A percentile compares a stretch with the other conserved stretches of the same genome.
Evolutionary conservation across 2,329 filamentous ascomycete species (phyloP).

Genomic region (Trichoderma atroviride): DNA sequence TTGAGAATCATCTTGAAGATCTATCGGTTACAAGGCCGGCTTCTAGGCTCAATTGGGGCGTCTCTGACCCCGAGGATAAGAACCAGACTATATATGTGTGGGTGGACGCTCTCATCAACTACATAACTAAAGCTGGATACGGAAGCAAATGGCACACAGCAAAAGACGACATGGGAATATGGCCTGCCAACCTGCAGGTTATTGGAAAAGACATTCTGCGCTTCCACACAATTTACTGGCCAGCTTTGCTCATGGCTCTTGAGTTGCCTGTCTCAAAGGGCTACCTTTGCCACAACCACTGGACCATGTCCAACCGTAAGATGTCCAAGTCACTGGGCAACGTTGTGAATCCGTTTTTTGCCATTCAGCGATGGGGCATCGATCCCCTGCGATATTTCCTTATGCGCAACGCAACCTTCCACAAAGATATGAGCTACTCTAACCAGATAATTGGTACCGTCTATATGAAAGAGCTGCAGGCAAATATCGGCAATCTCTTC

Average conservation of each 20-base stretch:
- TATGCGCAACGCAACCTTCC: constrained; percentile 75
- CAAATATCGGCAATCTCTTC: constrained; percentile 78
- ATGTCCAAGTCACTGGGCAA: constrained; percentile 98
- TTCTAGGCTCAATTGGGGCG: constrained; percentile 81
- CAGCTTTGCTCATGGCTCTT: constrained; percentile 88
- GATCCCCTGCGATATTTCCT: constrained; percentile 92
- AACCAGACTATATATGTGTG: constrained; percentile 96
- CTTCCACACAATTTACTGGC: constrained; percentile 98
- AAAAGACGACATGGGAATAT: constrained; percentile 64
- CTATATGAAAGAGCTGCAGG: constrained; percentile 79
- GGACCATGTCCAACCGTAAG: constrained; percentile 88
- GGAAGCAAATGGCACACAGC: constrained; percentile 63
- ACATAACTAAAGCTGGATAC: constrained; percentile 85
- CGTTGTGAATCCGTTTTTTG: constrained; percentile 91
- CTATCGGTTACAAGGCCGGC: constrained; percentile 85
- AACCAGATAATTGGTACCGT: constrained; percentile 73
- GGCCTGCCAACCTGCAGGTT: constrained; percentile 90
- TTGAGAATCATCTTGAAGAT: constrained; percentile 77
- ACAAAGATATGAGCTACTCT: constrained; percentile 80
- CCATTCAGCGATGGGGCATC: constrained; percentile 83
- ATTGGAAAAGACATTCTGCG: constrained; percentile 96
- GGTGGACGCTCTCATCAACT: constrained; percentile 95
- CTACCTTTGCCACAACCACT: constrained; percentile 89
- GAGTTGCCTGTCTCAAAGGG: constrained; percentile 76
- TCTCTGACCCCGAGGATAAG: constrained; percentile 81